Evolutionary conservation across 495 filamentous ascomycete genomes (phyloP).

Genomic region (Tuber magnatum): DNA sequence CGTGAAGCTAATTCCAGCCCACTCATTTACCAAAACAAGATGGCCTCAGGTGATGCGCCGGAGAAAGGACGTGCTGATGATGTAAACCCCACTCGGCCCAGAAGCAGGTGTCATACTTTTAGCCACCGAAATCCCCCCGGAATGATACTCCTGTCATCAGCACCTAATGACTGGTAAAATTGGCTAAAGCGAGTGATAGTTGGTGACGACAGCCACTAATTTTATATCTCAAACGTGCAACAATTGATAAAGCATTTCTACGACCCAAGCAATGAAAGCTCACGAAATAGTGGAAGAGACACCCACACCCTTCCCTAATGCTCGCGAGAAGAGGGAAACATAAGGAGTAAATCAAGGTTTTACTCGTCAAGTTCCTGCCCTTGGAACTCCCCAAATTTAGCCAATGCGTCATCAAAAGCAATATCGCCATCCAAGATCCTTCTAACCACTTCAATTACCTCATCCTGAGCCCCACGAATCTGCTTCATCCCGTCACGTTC

Average conservation of each 20-base stretch:
- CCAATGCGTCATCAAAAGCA: slow-evolving; percentile 43
- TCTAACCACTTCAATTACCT: slow-evolving; percentile 57
- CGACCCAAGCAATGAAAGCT: not conserved
- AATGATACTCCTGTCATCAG: too few relatives aligned
- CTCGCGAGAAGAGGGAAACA: not conserved
- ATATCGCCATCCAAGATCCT: slow-evolving; percentile 37
- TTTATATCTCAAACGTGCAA: not conserved
- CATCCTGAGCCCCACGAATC: slow-evolving; percentile 57
- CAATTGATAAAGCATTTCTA: not conserved
- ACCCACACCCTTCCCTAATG: not conserved
- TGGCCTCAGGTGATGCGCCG: too few relatives aligned
- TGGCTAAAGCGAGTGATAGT: not conserved
- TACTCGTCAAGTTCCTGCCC: slow-evolving; percentile 56
- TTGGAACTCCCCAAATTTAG: slow-evolving; percentile 59
- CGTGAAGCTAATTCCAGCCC: too few relatives aligned
- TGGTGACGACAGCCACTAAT: not conserved
- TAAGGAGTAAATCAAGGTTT: not conserved
- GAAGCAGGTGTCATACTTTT: too few relatives aligned
- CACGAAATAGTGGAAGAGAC: not conserved
- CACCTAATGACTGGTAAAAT: too few relatives aligned
- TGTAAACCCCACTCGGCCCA: too few relatives aligned
- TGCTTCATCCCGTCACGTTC: slow-evolving; percentile 67
- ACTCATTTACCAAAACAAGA: too few relatives aligned
- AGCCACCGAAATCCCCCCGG: too few relatives aligned
- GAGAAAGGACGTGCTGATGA: too few relatives aligned